phyloP scores from a whole-genome alignment of 331 rosid genomes.

The Quercus phellos region DNA sequence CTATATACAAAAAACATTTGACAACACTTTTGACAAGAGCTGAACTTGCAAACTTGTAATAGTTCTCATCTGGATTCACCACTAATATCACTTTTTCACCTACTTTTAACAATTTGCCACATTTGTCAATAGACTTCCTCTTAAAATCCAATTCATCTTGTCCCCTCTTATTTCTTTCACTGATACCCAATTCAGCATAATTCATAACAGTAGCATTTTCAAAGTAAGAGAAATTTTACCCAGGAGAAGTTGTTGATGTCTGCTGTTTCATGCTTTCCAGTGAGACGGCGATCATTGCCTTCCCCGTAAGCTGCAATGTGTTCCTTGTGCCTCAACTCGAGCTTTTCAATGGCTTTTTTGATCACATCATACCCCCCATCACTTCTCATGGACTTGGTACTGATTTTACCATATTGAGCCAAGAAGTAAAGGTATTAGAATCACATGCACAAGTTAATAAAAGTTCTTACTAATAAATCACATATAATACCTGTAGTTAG shows the following conservation, averaged over 20 bases:
- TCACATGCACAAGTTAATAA: background rate
- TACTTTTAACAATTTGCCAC: too few species aligned
- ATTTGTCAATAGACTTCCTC: too few species aligned
- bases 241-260: slow-evolving; percentile 78
- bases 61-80: too few species aligned
- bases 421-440: background rate
- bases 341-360: slow-evolving; percentile 76
- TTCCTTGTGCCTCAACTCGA: slow-evolving; percentile 69
- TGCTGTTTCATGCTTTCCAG: slow-evolving; percentile 85
- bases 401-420: slow-evolving; percentile 27
- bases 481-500: slow-evolving; percentile 69
- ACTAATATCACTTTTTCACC: too few species aligned
- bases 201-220: too few species aligned
- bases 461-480: background rate
- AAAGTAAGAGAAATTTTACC: slow-evolving; percentile 34
- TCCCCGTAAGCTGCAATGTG: slow-evolving; percentile 94
- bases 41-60: too few species aligned
- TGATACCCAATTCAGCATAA: background rate
- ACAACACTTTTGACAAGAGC: too few species aligned
- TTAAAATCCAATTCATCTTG: background rate
- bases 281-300: slow-evolving; percentile 95
- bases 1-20: too few species aligned
- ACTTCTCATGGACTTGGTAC: slow-evolving; percentile 80
- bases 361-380: slow-evolving; percentile 78
- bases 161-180: background rate